Percentiles rank a stretch among this genome's conserved stretches.
phyloP scores from a whole-genome alignment of 2,329 filamentous ascomycete genomes.

The Drechslerella dactyloides region DNA sequence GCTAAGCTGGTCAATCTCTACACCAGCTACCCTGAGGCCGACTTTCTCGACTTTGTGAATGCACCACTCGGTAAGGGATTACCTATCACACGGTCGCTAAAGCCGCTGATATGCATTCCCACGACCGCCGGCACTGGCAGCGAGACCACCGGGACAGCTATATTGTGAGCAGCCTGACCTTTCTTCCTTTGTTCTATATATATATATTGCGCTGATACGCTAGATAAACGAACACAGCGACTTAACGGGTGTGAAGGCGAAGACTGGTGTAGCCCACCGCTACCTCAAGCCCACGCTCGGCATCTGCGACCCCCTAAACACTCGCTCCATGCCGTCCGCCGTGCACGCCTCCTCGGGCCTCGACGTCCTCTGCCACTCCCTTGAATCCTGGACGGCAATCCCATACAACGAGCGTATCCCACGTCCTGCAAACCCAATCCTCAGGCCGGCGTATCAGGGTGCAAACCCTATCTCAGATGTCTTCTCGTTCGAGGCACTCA shows the following conservation, averaged over 20 bases:
- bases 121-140: conserved; percentile 87
- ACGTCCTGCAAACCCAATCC: conserved; percentile 83
- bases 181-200: neutral
- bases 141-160: conserved; percentile 96
- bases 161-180: conserved; percentile 65
- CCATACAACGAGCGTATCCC: conserved; percentile 87
- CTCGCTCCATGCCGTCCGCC: conserved; percentile 90
- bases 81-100: conserved; percentile 73
- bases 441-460: conserved; percentile 92
- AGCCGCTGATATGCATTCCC: conserved; percentile 79
- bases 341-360: conserved; percentile 91
- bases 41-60: conserved; percentile 97
- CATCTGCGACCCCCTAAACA: conserved; percentile 83
- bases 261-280: conserved; percentile 94
- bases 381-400: conserved; percentile 98
- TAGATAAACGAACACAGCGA: conserved; percentile 62
- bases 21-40: conserved; percentile 84
- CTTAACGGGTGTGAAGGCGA: conserved; percentile 83
- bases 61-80: conserved; percentile 85
- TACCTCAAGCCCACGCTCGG: conserved; percentile 94
- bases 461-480: conserved; percentile 98
- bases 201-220: no score
- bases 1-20: conserved; percentile 99
- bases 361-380: conserved; percentile 91
- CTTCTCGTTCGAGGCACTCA: conserved; percentile 86